phyloP scores from a whole-genome alignment of 768 basidiomycete species.

The Tephrocybe sp. region DNA sequence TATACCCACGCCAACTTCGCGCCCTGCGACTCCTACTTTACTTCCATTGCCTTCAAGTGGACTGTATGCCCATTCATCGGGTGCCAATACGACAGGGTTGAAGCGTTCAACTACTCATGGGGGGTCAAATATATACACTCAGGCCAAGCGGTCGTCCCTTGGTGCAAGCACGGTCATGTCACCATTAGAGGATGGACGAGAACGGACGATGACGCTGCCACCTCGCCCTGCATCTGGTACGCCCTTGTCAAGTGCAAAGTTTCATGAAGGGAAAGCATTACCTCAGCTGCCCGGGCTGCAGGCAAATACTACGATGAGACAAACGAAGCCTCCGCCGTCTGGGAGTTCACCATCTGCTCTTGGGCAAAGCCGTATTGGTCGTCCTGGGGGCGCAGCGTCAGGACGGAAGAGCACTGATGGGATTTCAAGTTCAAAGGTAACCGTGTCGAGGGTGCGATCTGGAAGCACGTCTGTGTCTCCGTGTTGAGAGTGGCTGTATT shows the following conservation, averaged over 20 bases:
- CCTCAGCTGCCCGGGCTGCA: conserved; percentile 41
- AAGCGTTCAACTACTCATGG: conserved; percentile 62
- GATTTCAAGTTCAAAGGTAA: conserved; percentile 8
- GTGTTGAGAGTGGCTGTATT: conserved; percentile 6
- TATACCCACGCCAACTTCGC: conserved; percentile 63
- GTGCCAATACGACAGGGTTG: conserved; percentile 38
- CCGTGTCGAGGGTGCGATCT: conserved; percentile 14
- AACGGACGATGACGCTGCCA: conserved; percentile 33
- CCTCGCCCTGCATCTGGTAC: conserved; percentile 29
- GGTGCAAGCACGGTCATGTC: conserved; percentile 42
- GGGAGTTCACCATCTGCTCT: conserved; percentile 29
- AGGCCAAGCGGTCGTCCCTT: conserved; percentile 62
- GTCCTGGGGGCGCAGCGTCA: conserved; percentile 32
- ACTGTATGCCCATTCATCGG: conserved; percentile 40
- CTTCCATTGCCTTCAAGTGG: conserved; percentile 64
- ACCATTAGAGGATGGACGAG: conserved; percentile 28
- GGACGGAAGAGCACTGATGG: conserved; percentile 31
- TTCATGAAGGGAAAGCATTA: conserved; percentile 35
- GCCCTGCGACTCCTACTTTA: conserved; percentile 75
- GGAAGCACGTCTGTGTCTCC: conserved; percentile 14
- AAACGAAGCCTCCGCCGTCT: conserved; percentile 38
- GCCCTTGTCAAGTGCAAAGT: conserved; percentile 27
- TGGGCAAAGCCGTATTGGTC: conserved; percentile 49
- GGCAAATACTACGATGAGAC: conserved; percentile 48
- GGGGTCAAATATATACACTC: conserved; percentile 36